phyloP scores from a whole-genome alignment of 2,329 filamentous ascomycete genomes.

The Metarhizium humberi region DNA sequence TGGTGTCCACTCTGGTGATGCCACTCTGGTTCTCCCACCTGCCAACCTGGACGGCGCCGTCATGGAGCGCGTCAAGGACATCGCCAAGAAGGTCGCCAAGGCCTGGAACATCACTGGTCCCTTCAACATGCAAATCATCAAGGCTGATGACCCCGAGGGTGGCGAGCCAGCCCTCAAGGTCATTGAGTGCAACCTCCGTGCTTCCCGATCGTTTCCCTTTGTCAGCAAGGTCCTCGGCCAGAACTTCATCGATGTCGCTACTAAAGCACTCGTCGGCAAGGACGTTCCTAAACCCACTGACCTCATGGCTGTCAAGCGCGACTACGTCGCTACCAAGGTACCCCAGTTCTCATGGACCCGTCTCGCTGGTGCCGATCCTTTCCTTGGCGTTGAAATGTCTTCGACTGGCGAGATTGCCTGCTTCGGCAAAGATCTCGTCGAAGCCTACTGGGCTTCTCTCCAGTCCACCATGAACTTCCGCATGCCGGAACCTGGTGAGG shows the following conservation, averaged over 20 bases:
- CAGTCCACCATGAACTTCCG: constrained; percentile 99
- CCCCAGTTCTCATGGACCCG: constrained; percentile 99
- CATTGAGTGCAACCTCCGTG: constrained; percentile 96
- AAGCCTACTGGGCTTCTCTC: constrained; percentile 94
- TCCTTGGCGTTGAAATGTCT: constrained; percentile 96
- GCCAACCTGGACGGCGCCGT: constrained; percentile 65
- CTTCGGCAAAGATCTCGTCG: constrained; percentile 91
- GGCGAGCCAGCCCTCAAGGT: constrained; percentile 77
- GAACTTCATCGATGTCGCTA: constrained; percentile 95
- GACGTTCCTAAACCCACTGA: constrained; percentile 78
- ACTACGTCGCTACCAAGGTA: constrained; percentile 95
- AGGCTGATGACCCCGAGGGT: constrained; percentile 68
- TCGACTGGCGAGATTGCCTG: constrained; percentile 97
- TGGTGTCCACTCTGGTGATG: constrained; percentile 96
- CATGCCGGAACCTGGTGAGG: constrained; percentile 86
- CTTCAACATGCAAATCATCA: constrained; percentile 99
- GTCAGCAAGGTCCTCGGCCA: constrained; percentile 92
- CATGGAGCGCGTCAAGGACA: constrained; percentile 86
- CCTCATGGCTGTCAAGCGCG: constrained; percentile 78
- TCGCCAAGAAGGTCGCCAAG: constrained; percentile 91
- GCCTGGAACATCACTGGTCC: constrained; percentile 96
- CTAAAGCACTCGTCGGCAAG: constrained; percentile 80
- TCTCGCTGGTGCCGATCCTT: constrained; percentile 92
- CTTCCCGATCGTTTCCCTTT: constrained; percentile 96
- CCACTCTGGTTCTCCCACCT: constrained; percentile 86